Evolutionary conservation across 148 eudicot species (phyloP).

Genomic region (Suaeda aralocaspica): DNA sequence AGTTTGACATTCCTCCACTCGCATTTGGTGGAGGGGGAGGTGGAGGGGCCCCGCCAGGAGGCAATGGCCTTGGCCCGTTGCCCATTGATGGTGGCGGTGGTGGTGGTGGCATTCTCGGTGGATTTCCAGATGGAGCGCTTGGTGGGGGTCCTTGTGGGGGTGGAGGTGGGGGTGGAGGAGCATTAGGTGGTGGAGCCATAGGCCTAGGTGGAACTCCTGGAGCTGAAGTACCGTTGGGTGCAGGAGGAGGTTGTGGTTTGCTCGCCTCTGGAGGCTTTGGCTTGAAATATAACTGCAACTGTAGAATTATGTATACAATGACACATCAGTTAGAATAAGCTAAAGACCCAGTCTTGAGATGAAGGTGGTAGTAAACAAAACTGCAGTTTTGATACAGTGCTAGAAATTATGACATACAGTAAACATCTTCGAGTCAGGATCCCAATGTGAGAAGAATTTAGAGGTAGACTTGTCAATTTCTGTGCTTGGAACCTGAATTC

Average conservation of each 20-base stretch:
- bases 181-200: conserved; percentile 54
- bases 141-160: conserved; percentile 69
- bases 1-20: conserved; percentile 66
- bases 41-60: conserved; percentile 69
- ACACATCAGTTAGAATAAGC: conserved; percentile 7
- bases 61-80: conserved; percentile 89
- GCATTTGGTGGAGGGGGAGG: conserved; percentile 73
- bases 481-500: conserved; percentile 80
- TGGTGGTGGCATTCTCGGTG: conserved; percentile 62
- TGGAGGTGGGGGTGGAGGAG: conserved; percentile 67
- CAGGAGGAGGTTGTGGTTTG: conserved; percentile 63
- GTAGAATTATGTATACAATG: conserved; percentile 19
- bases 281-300: conserved; percentile 96
- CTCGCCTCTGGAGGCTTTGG: conserved; percentile 83
- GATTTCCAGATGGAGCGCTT: conserved; percentile 47
- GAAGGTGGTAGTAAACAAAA: background rate
- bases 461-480: conserved; percentile 96
- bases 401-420: conserved; percentile 41
- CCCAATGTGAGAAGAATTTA: conserved; percentile 98
- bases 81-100: conserved; percentile 66
- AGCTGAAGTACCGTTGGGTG: conserved; percentile 54
- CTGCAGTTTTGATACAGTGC: background rate
- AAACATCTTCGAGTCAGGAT: conserved; percentile 97
- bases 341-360: background rate
- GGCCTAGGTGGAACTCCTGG: conserved; percentile 77